Percentiles rank a stretch among this genome's conserved stretches.
Evolutionary conservation across 371 early-diverging fungal species (phyloP).

Genomic region (Apophysomyces trapeziformis): DNA sequence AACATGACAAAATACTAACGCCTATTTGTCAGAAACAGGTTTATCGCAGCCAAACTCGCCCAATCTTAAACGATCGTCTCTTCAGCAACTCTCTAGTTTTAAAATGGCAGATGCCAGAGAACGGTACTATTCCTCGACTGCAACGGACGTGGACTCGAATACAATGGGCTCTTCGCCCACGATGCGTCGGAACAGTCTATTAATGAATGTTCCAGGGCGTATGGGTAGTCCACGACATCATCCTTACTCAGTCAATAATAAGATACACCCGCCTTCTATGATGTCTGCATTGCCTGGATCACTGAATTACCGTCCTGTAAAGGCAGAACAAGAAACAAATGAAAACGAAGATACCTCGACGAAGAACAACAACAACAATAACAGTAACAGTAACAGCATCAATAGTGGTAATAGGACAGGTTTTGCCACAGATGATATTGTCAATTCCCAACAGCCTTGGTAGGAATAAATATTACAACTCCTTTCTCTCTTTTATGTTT

Average conservation of each 20-base stretch:
- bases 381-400: background rate
- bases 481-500: background rate
- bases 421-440: background rate
- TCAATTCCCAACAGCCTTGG: background rate
- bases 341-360: background rate
- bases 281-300: conserved; percentile 11
- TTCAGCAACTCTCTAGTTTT: conserved; percentile 1
- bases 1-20: background rate
- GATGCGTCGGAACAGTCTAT: conserved; percentile 1
- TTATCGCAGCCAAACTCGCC: background rate
- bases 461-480: background rate
- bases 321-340: background rate
- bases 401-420: conserved; percentile 7
- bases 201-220: conserved; percentile 1
- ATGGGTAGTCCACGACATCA: conserved; percentile 4
- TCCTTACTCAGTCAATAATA: conserved; percentile 3
- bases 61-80: conserved; percentile 5
- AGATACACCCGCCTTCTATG: conserved; percentile 14
- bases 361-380: background rate
- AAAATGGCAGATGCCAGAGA: conserved; percentile 5
- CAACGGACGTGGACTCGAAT: background rate
- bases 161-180: background rate
- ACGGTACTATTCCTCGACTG: background rate
- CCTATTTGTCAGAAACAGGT: background rate
- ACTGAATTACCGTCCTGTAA: background rate